Percentiles rank a stretch among this genome's conserved stretches.
Evolutionary conservation across 2,329 filamentous ascomycete species (phyloP).

Genomic region (Fusarium kyushuense): DNA sequence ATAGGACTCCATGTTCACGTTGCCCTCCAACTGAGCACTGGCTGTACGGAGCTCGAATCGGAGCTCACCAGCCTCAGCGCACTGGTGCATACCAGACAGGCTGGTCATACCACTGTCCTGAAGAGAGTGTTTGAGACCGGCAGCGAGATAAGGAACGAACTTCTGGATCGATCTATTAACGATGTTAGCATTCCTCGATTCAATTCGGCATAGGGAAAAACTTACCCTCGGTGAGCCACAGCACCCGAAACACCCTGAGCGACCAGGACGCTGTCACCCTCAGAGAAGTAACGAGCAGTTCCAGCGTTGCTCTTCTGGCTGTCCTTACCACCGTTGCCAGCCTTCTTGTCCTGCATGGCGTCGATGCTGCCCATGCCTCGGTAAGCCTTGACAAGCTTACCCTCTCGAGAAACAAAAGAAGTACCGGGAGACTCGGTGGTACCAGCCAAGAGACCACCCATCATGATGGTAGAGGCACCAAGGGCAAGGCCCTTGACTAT

Average conservation of each 20-base stretch:
- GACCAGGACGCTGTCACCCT: conserved; percentile 93
- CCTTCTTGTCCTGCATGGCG: conserved; percentile 99
- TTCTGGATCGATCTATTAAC: conserved; percentile 81
- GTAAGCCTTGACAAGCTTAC: conserved; percentile 99
- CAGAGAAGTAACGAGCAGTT: conserved; percentile 97
- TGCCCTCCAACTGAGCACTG: conserved; percentile 95
- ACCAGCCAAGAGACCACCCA: conserved; percentile 96
- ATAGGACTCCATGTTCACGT: conserved; percentile 98
- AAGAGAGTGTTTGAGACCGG: conserved; percentile 96
- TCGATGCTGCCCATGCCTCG: conserved; percentile 99
- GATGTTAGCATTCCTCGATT: conserved; percentile 48
- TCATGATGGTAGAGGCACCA: conserved; percentile 97
- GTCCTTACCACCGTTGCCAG: conserved; percentile 78
- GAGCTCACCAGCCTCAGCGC: conserved; percentile 78
- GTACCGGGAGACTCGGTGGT: conserved; percentile 97
- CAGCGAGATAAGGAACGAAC: conserved; percentile 95
- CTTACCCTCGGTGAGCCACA: conserved; percentile 78
- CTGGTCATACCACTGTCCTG: conserved; percentile 94
- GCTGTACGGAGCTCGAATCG: conserved; percentile 95
- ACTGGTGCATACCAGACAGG: conserved; percentile 79
- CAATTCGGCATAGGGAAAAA: conserved; percentile 23
- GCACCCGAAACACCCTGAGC: conserved; percentile 95
- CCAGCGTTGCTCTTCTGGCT: conserved; percentile 89
- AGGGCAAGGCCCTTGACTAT: conserved; percentile 98
- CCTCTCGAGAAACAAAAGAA: conserved; percentile 95